Percentiles rank a stretch among this genome's conserved stretches.
These are phyloP conservation scores for Pelargonium fulgidum DNA, from an alignment of 441 rosid species.

Conservation along the genomic window DNA sequence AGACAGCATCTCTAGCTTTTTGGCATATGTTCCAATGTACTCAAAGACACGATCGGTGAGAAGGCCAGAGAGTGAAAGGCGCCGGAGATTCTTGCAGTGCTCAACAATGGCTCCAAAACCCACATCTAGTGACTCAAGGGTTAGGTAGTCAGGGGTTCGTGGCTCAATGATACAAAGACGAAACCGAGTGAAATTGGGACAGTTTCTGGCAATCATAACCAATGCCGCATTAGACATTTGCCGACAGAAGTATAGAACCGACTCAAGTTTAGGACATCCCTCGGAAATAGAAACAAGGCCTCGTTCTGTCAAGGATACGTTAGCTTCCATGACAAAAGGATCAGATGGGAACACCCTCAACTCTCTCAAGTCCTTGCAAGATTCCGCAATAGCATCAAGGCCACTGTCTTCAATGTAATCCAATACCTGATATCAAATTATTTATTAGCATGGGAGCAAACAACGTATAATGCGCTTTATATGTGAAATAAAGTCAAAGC, in stretches of 20 bases:
- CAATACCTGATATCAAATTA: slow-evolving; percentile 49
- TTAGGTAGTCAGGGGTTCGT: slow-evolving; percentile 59
- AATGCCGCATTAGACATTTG: slow-evolving; percentile 98
- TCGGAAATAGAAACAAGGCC: slow-evolving; percentile 77
- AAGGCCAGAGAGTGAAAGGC: slow-evolving; percentile 72
- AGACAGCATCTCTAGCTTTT: slow-evolving; percentile 88
- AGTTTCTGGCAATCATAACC: slow-evolving; percentile 66
- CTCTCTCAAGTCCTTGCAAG: slow-evolving; percentile 82
- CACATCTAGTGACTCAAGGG: slow-evolving; percentile 70
- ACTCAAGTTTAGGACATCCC: slow-evolving; percentile 81
- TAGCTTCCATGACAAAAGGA: slow-evolving; percentile 38
- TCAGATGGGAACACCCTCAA: slow-evolving; percentile 84
- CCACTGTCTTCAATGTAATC: slow-evolving; percentile 90
- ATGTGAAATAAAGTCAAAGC: neutral
- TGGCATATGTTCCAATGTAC: slow-evolving; percentile 71
- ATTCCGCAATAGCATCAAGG: slow-evolving; percentile 60
- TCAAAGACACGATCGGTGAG: slow-evolving; percentile 67
- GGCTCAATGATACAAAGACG: slow-evolving; percentile 82
- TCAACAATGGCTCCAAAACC: slow-evolving; percentile 91
- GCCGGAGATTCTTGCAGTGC: slow-evolving; percentile 58
- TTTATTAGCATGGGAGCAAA: neutral
- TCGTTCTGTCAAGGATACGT: slow-evolving; percentile 69
- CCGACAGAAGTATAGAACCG: slow-evolving; percentile 81
- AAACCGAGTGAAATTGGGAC: slow-evolving; percentile 69
- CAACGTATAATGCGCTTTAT: neutral